Conservation (phyloP, 1,139 yeast species). For the Pichia sp. region DNA sequence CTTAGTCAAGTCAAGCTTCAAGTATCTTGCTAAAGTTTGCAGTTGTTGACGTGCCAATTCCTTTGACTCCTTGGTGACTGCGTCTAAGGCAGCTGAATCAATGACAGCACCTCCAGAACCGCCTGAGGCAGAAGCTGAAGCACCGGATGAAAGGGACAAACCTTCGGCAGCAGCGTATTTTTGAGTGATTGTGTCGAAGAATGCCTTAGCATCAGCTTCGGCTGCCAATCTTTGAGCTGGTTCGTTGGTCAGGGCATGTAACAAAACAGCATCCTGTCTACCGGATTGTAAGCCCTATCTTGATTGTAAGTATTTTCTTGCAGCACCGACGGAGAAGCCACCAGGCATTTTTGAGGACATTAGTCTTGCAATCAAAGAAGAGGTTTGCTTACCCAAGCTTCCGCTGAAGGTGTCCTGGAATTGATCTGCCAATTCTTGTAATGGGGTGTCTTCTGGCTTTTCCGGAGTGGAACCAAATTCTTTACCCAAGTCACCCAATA, state of each 20-base stretch:
- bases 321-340: slow-evolving; percentile 88
- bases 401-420: slow-evolving; percentile 91
- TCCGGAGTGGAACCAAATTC: slow-evolving; percentile 98
- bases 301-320: slow-evolving; percentile 85
- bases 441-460: slow-evolving; percentile 97
- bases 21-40: slow-evolving; percentile 90
- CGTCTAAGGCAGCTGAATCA: slow-evolving; percentile 96
- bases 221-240: slow-evolving; percentile 83
- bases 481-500: slow-evolving; percentile 95
- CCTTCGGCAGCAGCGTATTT: slow-evolving; percentile 85
- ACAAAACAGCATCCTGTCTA: slow-evolving; percentile 86
- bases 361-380: slow-evolving; percentile 82
- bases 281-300: slow-evolving; percentile 91
- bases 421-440: slow-evolving; percentile 89
- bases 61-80: slow-evolving; percentile 84
- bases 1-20: slow-evolving; percentile 83
- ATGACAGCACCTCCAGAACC: slow-evolving; percentile 82
- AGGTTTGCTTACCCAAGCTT: slow-evolving; percentile 86
- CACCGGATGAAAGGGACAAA: slow-evolving; percentile 64
- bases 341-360: slow-evolving; percentile 99
- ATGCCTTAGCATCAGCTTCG: slow-evolving; percentile 86
- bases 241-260: slow-evolving; percentile 80
- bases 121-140: slow-evolving; percentile 31
- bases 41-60: slow-evolving; percentile 90
- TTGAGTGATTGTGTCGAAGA: slow-evolving; percentile 74